Evolutionary conservation across 495 filamentous ascomycete genomes (phyloP).

Genomic region (Penicillium mononematosum): DNA sequence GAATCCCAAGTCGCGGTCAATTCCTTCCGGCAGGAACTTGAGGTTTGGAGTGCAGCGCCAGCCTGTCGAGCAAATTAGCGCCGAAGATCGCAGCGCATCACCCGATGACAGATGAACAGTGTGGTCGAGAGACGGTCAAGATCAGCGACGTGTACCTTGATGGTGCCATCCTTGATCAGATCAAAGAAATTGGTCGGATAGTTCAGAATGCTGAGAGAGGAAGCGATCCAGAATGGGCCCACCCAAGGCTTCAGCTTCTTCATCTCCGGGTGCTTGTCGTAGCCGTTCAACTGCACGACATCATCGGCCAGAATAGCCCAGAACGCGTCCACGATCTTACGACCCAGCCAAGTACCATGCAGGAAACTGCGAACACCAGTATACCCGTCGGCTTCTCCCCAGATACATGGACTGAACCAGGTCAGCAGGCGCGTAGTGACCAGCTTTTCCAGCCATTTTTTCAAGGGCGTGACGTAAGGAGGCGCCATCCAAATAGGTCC

Average conservation of each 20-base stretch:
- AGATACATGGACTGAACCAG: slow-evolving; percentile 65
- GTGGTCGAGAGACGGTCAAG: slow-evolving; percentile 49
- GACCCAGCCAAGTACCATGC: slow-evolving; percentile 65
- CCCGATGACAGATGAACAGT: slow-evolving; percentile 58
- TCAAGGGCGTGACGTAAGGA: slow-evolving; percentile 58
- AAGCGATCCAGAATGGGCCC: slow-evolving; percentile 61
- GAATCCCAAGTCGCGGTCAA: slow-evolving; percentile 40
- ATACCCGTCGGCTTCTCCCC: slow-evolving; percentile 56
- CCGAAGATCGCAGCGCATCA: slow-evolving; percentile 50
- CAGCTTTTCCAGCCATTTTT: slow-evolving; percentile 63
- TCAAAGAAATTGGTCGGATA: slow-evolving; percentile 66
- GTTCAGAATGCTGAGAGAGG: slow-evolving; percentile 65
- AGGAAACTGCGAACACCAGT: slow-evolving; percentile 51
- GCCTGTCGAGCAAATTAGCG: slow-evolving; percentile 69
- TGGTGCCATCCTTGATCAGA: slow-evolving; percentile 54
- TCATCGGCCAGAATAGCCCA: slow-evolving; percentile 63
- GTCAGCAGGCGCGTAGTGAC: slow-evolving; percentile 61
- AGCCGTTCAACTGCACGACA: slow-evolving; percentile 57
- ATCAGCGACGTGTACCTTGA: slow-evolving; percentile 63
- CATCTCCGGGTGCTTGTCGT: slow-evolving; percentile 60
- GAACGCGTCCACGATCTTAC: slow-evolving; percentile 66
- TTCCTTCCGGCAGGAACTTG: slow-evolving; percentile 57
- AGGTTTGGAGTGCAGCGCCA: slow-evolving; percentile 66
- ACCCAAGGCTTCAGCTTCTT: slow-evolving; percentile 67
- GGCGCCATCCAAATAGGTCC: slow-evolving; percentile 73